Base-by-base conservation (phyloP, 768 basidiomycete genomes). In the Sarcodon sp. region DNA sequence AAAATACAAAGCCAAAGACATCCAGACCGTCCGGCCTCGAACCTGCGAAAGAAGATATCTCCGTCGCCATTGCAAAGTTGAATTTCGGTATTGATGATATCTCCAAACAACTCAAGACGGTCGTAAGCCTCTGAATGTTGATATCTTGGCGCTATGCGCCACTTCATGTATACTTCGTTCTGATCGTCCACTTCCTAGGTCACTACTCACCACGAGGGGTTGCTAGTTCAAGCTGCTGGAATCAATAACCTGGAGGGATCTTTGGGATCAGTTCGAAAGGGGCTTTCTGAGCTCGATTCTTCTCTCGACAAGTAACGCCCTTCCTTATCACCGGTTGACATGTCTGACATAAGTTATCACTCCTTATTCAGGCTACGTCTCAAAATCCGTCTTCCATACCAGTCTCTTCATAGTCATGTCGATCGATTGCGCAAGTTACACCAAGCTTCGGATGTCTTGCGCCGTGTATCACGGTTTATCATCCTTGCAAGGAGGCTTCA, bases 51-150 rank as follows among this genome's bases (percentile, higher is more conserved):
- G 89, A 91, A 51, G 94, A 97, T 55, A 83, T 96, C 9, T 86
- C 87, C 3, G 75, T 88, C 3, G 89, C 90, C 3, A 83, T 97
- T 31, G 81, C 88, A 6, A 92, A 88, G 61, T 71, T 99, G 3
- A 85, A 81, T 51, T 76, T 81, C 57, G 87, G 83, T 0, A 83
- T 97, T 50, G 94, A 97, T 36, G 92, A 98, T 62, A 81, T 94
- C 15, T 81, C 83, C 27, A 88, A 84, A 61, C 90, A 97, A 63
- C 83, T 98, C 46, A 87, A 86, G 64, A 72, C 70, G 43, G 69
- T 94, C 64, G 91, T 93, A 50, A 54, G 82, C 15, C 33, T 45
- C 33, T 37, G n/a, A 44, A 31, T 38, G 18, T 37, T 36, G 13
- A 27, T 46, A 6, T 34, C 47, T 45, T 27, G 33, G 13, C 18